Evolutionary conservation across 257 asterid species (phyloP).

Genomic region (Nicotiana obtusifolia): DNA sequence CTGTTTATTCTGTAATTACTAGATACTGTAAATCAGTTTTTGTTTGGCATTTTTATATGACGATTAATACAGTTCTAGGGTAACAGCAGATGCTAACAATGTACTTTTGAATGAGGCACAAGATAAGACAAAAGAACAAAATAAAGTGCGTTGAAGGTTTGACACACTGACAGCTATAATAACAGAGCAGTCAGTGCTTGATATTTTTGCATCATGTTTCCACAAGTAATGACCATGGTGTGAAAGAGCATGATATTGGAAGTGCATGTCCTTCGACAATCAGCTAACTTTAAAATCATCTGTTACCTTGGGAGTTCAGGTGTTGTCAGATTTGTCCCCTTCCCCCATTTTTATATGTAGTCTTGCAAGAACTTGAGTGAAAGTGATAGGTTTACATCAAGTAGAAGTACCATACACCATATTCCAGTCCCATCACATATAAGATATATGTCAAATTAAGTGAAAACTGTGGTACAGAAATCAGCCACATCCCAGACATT

Average conservation of each 20-base stretch:
- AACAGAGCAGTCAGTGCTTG: neutral
- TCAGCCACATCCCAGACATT: neutral
- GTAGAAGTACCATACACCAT: neutral
- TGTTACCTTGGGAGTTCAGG: neutral
- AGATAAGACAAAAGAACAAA: neutral
- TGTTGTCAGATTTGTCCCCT: neutral
- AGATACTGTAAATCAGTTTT: neutral
- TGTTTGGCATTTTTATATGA: neutral
- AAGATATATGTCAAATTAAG: neutral
- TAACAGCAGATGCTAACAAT: neutral
- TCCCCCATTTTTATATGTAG: neutral
- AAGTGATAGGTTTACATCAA: neutral
- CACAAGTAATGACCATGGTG: neutral
- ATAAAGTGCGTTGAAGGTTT: neutral
- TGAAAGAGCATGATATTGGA: neutral
- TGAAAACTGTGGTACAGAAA: neutral
- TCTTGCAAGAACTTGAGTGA: neutral
- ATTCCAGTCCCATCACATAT: neutral
- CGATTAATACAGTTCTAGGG: neutral
- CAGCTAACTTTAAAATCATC: neutral
- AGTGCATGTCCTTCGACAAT: neutral
- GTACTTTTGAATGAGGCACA: neutral
- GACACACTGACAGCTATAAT: neutral
- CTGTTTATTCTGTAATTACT: neutral
- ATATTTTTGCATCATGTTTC: neutral